Evolutionary conservation across 345 rosid genomes (phyloP).

Genomic region (Raphanus sativus): DNA sequence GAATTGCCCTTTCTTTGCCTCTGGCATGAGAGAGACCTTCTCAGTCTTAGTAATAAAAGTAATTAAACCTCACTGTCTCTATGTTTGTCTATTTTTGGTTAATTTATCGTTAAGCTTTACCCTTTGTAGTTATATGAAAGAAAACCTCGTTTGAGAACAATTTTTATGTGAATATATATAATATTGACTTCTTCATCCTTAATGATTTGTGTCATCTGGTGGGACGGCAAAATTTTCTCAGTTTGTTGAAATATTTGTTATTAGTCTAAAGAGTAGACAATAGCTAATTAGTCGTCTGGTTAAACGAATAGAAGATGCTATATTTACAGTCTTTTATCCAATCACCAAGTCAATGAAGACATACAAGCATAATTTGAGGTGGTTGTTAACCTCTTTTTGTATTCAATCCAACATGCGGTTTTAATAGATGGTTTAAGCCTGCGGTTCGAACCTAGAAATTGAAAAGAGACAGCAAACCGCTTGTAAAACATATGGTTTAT

Average conservation of each 20-base stretch:
- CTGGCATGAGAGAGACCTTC: not conserved
- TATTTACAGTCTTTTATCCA: not conserved
- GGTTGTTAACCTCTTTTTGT: not conserved
- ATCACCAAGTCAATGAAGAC: not conserved
- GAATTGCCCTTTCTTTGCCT: not conserved
- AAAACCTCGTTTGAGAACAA: not conserved
- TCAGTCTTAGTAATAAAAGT: constrained; percentile 29
- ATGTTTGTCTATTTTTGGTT: not conserved
- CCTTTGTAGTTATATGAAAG: constrained; percentile 5
- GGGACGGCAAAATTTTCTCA: not conserved
- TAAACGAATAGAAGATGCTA: not conserved
- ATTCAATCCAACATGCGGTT: not conserved
- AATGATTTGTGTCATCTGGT: not conserved
- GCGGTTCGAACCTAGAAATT: not conserved
- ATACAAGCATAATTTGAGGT: not conserved
- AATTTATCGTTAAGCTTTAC: not conserved
- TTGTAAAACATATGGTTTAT: not conserved
- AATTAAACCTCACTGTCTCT: not conserved
- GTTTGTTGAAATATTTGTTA: no score
- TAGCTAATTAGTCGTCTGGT: not conserved
- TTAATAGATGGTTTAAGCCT: not conserved
- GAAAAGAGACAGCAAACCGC: not conserved
- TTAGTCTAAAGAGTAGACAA: not conserved
- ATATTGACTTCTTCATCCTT: not conserved
- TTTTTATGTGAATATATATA: no score